phyloP scores from a whole-genome alignment of 805 yeast genomes.

The Saccharomyces eubayanus region DNA sequence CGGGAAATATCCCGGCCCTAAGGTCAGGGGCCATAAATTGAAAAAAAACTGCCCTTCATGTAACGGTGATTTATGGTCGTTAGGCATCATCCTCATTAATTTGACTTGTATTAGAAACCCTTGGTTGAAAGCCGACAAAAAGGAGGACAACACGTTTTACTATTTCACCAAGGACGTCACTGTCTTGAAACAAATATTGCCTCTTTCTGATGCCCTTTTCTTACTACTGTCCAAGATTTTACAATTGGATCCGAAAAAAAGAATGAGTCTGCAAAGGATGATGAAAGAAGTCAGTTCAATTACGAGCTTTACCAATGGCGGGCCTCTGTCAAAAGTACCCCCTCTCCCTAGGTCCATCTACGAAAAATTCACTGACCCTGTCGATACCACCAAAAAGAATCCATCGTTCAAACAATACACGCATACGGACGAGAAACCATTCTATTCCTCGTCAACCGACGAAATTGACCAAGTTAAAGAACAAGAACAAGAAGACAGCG shows the following conservation, averaged over 20 bases:
- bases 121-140: conserved; percentile 72
- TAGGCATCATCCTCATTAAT: conserved; percentile 74
- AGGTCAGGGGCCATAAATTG: neutral
- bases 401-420: neutral
- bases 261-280: conserved; percentile 20
- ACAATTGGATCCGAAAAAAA: conserved; percentile 29
- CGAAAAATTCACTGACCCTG: conserved; percentile 2
- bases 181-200: conserved; percentile 59
- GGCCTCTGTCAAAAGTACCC: conserved; percentile 21
- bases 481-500: neutral
- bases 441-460: neutral
- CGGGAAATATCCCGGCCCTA: neutral
- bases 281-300: conserved; percentile 20
- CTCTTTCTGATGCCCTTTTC: conserved; percentile 60
- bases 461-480: neutral
- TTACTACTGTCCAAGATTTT: conserved; percentile 35
- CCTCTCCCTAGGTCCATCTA: conserved; percentile 1
- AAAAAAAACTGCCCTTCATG: conserved; percentile 43
- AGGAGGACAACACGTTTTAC: conserved; percentile 53
- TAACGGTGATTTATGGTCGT: conserved; percentile 81
- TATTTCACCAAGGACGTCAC: conserved; percentile 49
- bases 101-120: conserved; percentile 81
- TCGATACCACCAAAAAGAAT: neutral
- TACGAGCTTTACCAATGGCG: conserved; percentile 19
- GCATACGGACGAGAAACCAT: neutral